These are phyloP conservation scores for Lanmaoa pseudosensibilis DNA, from an alignment of 768 basidiomycete species.

Conservation along the genomic window DNA sequence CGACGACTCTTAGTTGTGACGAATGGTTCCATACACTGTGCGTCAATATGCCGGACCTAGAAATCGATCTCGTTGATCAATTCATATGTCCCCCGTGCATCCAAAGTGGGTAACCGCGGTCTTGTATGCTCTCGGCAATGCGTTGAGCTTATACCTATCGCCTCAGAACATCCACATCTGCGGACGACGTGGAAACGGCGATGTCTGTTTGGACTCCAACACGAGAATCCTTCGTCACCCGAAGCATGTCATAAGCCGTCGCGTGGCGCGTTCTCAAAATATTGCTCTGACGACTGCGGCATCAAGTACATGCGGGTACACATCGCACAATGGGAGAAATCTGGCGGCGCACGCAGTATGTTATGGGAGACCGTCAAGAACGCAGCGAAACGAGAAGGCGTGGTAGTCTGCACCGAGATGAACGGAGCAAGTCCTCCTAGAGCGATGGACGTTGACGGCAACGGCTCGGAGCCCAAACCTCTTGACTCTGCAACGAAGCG, in stretches of 20 bases:
- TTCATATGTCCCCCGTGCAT: constrained; percentile 87
- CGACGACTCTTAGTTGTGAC: constrained; percentile 61
- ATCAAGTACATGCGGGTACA: constrained; percentile 67
- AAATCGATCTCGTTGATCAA: constrained; percentile 87
- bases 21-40: constrained; percentile 94
- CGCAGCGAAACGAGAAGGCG: constrained; percentile 68
- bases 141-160: background rate
- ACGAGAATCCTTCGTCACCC: constrained; percentile 58
- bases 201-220: constrained; percentile 68
- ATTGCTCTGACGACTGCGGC: constrained; percentile 89
- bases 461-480: constrained; percentile 3
- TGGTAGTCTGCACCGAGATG: constrained; percentile 51
- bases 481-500: constrained; percentile 40
- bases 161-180: constrained; percentile 57
- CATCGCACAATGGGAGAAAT: constrained; percentile 60
- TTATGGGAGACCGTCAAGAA: constrained; percentile 76
- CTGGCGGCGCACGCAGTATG: constrained; percentile 59
- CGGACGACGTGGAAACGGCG: constrained; percentile 79
- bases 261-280: constrained; percentile 83
- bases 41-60: constrained; percentile 75
- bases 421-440: constrained; percentile 24
- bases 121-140: too few relatives aligned
- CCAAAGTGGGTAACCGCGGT: constrained; percentile 52
- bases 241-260: constrained; percentile 79
- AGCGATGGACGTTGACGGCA: constrained; percentile 22